Evolutionary conservation across 306 rosid genomes (phyloP).

Genomic region (Quercus cerris): DNA sequence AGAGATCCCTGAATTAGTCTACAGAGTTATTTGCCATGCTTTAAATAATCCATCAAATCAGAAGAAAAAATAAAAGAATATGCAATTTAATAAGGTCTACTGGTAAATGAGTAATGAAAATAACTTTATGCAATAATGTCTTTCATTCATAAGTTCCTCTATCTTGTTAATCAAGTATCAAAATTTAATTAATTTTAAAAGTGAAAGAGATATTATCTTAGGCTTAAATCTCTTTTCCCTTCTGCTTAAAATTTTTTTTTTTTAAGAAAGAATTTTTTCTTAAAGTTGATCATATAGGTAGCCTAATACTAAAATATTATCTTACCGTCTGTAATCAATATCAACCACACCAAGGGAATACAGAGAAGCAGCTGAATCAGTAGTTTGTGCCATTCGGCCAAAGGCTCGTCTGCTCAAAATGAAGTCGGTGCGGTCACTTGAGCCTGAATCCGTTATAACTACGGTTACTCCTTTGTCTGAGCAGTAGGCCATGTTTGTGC

Average conservation of each 20-base stretch:
- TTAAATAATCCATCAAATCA: not conserved
- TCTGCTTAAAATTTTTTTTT: not conserved
- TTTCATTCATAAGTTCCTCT: not conserved
- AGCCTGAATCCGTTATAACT: constrained; percentile 80
- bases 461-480: constrained; percentile 63
- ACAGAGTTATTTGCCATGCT: not conserved
- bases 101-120: not conserved
- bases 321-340: constrained; percentile 72
- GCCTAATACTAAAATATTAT: not conserved
- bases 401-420: constrained; percentile 75
- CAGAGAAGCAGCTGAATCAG: constrained; percentile 50
- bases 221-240: not conserved
- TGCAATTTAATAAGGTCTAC: not conserved
- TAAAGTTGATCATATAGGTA: not conserved
- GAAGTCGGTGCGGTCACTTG: constrained; percentile 60
- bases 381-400: constrained; percentile 61
- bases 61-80: not conserved
- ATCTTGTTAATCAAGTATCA: not conserved
- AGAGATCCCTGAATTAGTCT: not conserved
- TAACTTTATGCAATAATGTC: too few species aligned
- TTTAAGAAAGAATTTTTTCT: too few species aligned
- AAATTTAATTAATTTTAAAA: not conserved
- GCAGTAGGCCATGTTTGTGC: constrained; percentile 62
- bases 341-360: constrained; percentile 58
- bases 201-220: not conserved